Conservation (phyloP, 2,329 filamentous ascomycete genomes). For the Aspergillus melleus region DNA sequence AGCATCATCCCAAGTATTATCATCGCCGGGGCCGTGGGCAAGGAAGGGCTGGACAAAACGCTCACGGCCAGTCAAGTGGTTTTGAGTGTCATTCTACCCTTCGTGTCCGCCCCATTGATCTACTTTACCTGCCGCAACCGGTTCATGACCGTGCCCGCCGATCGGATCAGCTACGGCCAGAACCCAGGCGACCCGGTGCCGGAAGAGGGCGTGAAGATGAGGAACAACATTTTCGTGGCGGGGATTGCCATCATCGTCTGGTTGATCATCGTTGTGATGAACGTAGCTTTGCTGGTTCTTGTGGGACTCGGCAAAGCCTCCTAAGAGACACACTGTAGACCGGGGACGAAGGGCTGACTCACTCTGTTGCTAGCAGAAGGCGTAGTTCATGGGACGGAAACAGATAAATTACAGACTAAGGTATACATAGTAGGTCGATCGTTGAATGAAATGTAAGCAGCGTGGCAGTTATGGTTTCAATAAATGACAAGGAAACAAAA, state of each 20-base stretch:
- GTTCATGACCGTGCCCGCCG: conserved; percentile 72
- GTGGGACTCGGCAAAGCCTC: conserved; percentile 55
- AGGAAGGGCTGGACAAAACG: conserved; percentile 67
- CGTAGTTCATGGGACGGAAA: not conserved
- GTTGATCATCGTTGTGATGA: conserved; percentile 74
- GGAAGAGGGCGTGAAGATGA: conserved; percentile 59
- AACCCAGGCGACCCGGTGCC: conserved; percentile 7
- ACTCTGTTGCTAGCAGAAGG: not conserved
- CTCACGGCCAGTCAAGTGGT: conserved; percentile 77
- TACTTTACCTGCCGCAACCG: conserved; percentile 78
- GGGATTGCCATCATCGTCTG: conserved; percentile 64
- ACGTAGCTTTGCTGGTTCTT: conserved; percentile 72
- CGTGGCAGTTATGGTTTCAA: not conserved
- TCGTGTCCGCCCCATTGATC: conserved; percentile 78
- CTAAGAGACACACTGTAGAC: conserved; percentile 2
- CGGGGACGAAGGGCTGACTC: not conserved
- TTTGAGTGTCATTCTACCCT: conserved; percentile 75
- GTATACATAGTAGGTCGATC: not conserved
- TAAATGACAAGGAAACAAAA: not conserved
- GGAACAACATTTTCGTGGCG: conserved; percentile 67
- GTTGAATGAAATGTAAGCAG: not conserved
- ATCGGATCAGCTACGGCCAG: conserved; percentile 36
- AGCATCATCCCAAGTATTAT: conserved; percentile 81
- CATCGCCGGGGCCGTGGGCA: conserved; percentile 76
- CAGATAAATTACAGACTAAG: not conserved